Evolutionary conservation across 2,329 filamentous ascomycete species (phyloP).

Genomic region (Bipolaris victoriae): DNA sequence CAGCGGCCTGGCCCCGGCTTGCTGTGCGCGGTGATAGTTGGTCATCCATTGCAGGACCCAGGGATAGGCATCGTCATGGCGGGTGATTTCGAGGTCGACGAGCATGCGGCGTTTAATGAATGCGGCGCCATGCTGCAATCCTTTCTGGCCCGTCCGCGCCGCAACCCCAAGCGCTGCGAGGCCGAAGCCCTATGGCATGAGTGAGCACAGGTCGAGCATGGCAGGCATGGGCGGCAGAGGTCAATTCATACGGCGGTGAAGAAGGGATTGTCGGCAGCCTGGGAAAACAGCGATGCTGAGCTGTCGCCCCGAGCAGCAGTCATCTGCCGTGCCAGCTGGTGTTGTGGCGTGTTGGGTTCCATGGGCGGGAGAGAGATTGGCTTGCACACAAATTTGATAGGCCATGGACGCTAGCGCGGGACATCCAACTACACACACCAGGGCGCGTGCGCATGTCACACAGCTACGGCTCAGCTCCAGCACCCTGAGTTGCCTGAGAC

Average conservation of each 20-base stretch:
- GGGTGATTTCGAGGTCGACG: slow-evolving; percentile 94
- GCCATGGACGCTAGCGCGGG: slow-evolving; percentile 25
- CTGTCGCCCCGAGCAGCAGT: slow-evolving; percentile 38
- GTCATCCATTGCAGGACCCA: slow-evolving; percentile 97
- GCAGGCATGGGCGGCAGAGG: slow-evolving; percentile 53
- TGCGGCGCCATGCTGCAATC: slow-evolving; percentile 72
- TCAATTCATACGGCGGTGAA: slow-evolving; percentile 57
- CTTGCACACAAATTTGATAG: slow-evolving; percentile 20
- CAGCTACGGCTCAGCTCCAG: background rate
- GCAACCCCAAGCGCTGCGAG: slow-evolving; percentile 86
- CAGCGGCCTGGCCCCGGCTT: slow-evolving; percentile 51
- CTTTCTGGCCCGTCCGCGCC: slow-evolving; percentile 79
- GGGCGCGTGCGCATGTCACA: slow-evolving; percentile 13
- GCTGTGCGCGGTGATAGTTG: slow-evolving; percentile 71
- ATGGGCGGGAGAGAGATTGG: slow-evolving; percentile 25
- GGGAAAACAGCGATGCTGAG: slow-evolving; percentile 51
- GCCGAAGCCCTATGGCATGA: slow-evolving; percentile 71
- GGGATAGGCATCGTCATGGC: slow-evolving; percentile 88
- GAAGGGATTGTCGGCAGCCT: slow-evolving; percentile 59
- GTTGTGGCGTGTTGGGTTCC: slow-evolving; percentile 48
- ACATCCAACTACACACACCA: slow-evolving; percentile 9
- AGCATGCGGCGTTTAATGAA: slow-evolving; percentile 84
- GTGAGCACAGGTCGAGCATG: slow-evolving; percentile 38
- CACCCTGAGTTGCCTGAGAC: background rate
- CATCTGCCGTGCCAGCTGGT: slow-evolving; percentile 48